Percentiles rank a stretch among this genome's conserved stretches.
phyloP scores from a whole-genome alignment of 805 yeast genomes.

The Priceomyces medius region DNA sequence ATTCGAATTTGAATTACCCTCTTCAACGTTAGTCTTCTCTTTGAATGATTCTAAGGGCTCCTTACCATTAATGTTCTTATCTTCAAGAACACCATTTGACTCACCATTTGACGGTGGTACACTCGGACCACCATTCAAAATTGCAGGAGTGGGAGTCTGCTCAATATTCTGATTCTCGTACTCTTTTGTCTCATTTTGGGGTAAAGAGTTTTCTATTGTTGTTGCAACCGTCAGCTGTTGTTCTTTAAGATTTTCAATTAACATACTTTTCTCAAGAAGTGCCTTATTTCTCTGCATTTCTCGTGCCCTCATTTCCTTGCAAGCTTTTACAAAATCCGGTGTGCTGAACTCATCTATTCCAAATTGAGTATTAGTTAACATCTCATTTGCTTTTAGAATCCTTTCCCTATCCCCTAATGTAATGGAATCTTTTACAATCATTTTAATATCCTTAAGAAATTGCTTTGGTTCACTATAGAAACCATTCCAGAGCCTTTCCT shows the following conservation, averaged over 20 bases:
- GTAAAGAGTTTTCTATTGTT: background rate
- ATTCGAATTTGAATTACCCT: background rate
- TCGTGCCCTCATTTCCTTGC: slow-evolving; percentile 68
- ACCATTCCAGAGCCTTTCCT: slow-evolving; percentile 96
- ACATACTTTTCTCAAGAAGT: slow-evolving; percentile 36
- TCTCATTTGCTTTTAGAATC: slow-evolving; percentile 78
- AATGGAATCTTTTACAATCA: slow-evolving; percentile 77
- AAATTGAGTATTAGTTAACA: slow-evolving; percentile 95
- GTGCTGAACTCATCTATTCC: slow-evolving; percentile 85
- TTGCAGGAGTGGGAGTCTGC: background rate
- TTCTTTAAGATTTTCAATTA: slow-evolving; percentile 24
- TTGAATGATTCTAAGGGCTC: background rate
- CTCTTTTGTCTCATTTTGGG: background rate
- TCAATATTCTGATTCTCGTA: background rate
- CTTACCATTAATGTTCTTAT: background rate
- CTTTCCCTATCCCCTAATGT: slow-evolving; percentile 82
- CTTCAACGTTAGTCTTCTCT: background rate
- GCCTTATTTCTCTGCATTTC: slow-evolving; percentile 56
- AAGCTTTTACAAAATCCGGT: slow-evolving; percentile 71
- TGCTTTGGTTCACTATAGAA: slow-evolving; percentile 91
- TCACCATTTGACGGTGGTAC: background rate
- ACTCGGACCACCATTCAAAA: background rate
- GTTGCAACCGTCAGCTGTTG: slow-evolving; percentile 7
- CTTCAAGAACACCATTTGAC: background rate
- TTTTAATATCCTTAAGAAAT: slow-evolving; percentile 77